A percentile compares a stretch with the other conserved stretches of the same genome.
These are phyloP conservation scores for Calonectria multiphialidica DNA, from an alignment of 2,329 filamentous ascomycete species.

Conservation along the genomic window DNA sequence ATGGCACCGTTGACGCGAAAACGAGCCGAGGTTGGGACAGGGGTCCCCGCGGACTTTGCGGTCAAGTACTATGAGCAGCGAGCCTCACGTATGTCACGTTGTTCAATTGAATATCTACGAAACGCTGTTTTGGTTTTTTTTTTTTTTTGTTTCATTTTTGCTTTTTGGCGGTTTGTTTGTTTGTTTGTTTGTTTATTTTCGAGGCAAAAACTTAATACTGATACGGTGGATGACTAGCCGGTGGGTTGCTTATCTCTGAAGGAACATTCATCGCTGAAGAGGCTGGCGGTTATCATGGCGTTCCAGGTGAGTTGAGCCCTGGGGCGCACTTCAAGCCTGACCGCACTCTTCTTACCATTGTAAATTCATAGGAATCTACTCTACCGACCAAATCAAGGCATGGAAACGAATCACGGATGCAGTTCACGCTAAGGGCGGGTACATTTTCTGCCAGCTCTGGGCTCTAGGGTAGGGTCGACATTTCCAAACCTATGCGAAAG, in stretches of 20 bases:
- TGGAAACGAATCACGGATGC: conserved; percentile 73
- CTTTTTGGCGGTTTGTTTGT: no score
- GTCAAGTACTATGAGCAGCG: conserved; percentile 64
- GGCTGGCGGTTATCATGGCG: conserved; percentile 45
- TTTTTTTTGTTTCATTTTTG: not conserved
- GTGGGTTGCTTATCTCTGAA: conserved; percentile 58
- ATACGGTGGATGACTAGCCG: conserved; percentile 42
- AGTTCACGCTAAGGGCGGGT: conserved; percentile 72
- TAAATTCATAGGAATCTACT: conserved; percentile 69
- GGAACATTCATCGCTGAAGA: conserved; percentile 57
- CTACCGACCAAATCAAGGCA: conserved; percentile 64
- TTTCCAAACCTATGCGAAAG: conserved; percentile 28
- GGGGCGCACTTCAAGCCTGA: no score
- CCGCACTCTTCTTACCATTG: conserved; percentile 9
- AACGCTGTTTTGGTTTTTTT: not conserved
- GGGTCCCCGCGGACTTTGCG: conserved; percentile 38
- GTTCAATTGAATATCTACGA: not conserved
- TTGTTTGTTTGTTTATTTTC: no score
- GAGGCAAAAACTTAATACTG: no score
- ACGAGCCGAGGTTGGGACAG: conserved; percentile 55
- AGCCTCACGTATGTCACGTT: conserved; percentile 44
- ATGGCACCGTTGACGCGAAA: conserved; percentile 71
- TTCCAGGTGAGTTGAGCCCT: conserved; percentile 26
- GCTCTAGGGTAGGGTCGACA: conserved; percentile 70
- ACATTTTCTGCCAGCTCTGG: conserved; percentile 75